These are phyloP conservation scores for Graphilbum fragrans DNA, from an alignment of 2,329 filamentous ascomycete species.

Conservation along the genomic window DNA sequence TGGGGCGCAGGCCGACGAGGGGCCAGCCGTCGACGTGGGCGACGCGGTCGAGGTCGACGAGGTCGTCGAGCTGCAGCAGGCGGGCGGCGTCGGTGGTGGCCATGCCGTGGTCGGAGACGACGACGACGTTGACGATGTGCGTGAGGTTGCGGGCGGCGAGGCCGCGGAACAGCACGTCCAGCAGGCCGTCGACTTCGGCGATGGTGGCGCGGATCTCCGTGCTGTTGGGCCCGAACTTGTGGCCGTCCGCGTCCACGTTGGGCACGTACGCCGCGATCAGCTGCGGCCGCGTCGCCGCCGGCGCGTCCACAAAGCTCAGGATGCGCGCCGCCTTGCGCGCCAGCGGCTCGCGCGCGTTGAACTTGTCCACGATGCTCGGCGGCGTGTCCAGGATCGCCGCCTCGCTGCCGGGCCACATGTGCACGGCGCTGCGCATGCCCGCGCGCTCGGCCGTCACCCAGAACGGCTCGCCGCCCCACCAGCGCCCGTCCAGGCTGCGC, in stretches of 20 bases:
- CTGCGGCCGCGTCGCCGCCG: constrained; percentile 60
- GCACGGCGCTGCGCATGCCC: constrained; percentile 67
- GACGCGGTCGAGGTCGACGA: constrained; percentile 54
- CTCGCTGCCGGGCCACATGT: constrained; percentile 99
- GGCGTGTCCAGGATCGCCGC: constrained; percentile 66
- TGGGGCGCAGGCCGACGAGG: constrained; percentile 75
- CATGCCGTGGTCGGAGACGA: constrained; percentile 99
- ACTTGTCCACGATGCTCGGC: constrained; percentile 74
- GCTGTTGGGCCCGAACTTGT: constrained; percentile 85
- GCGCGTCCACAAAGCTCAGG: constrained; percentile 72
- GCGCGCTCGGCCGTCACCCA: constrained; percentile 88
- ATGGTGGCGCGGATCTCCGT: constrained; percentile 80
- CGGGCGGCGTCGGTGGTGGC: constrained; percentile 75
- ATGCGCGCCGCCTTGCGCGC: constrained; percentile 67
- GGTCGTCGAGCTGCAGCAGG: constrained; percentile 79
- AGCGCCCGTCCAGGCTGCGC: constrained; percentile 70
- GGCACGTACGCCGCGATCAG: constrained; percentile 92
- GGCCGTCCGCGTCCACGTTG: constrained; percentile 78
- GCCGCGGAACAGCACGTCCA: constrained; percentile 63
- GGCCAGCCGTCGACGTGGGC: constrained; percentile 92
- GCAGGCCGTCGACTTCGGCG: constrained; percentile 66
- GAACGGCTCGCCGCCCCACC: constrained; percentile 91
- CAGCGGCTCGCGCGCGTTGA: constrained; percentile 65
- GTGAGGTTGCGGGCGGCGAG: constrained; percentile 76
- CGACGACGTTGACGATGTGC: constrained; percentile 77